Percentiles rank a stretch among this genome's conserved stretches.
These are phyloP conservation scores for Suillus cothurnatus DNA, from an alignment of 768 basidiomycete species.

Conservation along the genomic window DNA sequence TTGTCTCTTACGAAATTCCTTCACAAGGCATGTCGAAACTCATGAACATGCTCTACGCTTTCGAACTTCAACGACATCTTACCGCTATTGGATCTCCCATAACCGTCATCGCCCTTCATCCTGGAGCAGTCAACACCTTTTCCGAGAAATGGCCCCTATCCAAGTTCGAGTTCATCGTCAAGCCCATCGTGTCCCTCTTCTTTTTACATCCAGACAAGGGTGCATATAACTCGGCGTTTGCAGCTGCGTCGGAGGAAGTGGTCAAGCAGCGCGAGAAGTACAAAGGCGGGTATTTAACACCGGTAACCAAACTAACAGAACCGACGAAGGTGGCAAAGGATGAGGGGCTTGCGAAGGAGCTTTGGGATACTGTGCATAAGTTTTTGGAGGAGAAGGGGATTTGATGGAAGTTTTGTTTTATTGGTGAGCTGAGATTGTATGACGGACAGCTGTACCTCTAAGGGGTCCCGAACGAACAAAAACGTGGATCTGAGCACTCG, in stretches of 20 bases:
- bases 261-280: conserved; percentile 24
- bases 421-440: not conserved
- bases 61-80: conserved; percentile 51
- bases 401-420: conserved; percentile 1
- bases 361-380: conserved; percentile 31
- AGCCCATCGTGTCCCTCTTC: conserved; percentile 20
- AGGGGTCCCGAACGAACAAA: not conserved
- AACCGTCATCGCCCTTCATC: conserved; percentile 31
- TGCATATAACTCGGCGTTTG: conserved; percentile 28
- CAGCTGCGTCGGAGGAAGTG: conserved; percentile 32
- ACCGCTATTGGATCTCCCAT: conserved; percentile 34
- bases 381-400: conserved; percentile 26
- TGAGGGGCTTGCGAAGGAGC: conserved; percentile 28
- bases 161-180: conserved; percentile 21
- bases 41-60: conserved; percentile 52
- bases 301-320: conserved; percentile 20
- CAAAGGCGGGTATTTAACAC: conserved; percentile 33
- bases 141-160: not conserved
- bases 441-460: not conserved
- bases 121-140: conserved; percentile 33
- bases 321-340: conserved; percentile 17
- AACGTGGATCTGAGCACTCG: too few relatives aligned
- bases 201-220: conserved; percentile 26
- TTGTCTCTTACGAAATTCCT: not conserved
- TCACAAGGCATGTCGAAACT: conserved; percentile 49